phyloP scores from a whole-genome alignment of 2,329 filamentous ascomycete genomes.

The Verticillium tricorpus region DNA sequence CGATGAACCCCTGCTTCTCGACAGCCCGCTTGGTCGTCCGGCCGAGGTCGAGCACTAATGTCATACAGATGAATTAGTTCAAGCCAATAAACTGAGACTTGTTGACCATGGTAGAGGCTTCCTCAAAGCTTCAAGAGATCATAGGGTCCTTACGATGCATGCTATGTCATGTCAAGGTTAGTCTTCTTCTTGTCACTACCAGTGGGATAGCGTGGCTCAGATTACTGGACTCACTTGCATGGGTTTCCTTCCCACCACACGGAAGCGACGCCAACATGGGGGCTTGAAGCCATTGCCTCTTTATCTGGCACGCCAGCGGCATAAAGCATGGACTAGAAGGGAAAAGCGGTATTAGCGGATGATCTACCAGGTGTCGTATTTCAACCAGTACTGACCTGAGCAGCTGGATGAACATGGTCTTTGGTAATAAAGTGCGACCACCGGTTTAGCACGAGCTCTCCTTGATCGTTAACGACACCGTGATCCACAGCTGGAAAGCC shows the following conservation, averaged over 20 bases:
- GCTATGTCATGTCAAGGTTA: conserved; percentile 15
- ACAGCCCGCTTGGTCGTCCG: conserved; percentile 82
- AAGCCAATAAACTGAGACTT: not conserved
- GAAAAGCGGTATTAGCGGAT: not conserved
- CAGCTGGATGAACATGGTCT: conserved; percentile 85
- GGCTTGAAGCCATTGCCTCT: conserved; percentile 81
- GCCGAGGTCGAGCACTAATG: conserved; percentile 73
- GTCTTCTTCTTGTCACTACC: too few relatives aligned
- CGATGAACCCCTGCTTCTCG: conserved; percentile 79
- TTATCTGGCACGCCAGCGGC: conserved; percentile 81
- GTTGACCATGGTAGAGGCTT: not conserved
- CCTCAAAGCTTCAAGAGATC: not conserved
- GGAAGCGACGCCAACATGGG: conserved; percentile 84
- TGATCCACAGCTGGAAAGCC: too few relatives aligned
- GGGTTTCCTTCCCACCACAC: conserved; percentile 99
- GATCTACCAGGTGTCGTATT: not conserved
- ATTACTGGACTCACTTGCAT: conserved; percentile 65
- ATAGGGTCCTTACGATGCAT: conserved; percentile 31
- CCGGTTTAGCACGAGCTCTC: conserved; percentile 62
- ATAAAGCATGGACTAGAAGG: conserved; percentile 80
- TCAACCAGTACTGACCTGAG: conserved; percentile 56
- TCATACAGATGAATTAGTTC: not conserved
- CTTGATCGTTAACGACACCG: not conserved
- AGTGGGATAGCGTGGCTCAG: not conserved
- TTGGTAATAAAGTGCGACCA: conserved; percentile 81